Conservation (phyloP, 768 basidiomycete species). For the Clathrus columnatus region DNA sequence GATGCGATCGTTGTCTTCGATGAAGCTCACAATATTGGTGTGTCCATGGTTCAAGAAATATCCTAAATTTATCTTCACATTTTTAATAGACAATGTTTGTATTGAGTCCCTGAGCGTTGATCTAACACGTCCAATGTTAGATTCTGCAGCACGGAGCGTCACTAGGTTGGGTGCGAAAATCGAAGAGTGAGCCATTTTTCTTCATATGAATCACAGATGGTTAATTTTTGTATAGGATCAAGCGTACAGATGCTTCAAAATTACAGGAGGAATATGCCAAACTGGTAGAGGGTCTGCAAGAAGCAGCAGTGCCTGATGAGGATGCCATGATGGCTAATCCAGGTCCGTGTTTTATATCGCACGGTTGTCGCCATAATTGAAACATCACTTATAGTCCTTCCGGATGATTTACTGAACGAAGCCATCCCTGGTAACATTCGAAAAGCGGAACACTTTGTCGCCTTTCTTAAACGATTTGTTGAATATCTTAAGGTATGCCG, state of each 20-base stretch:
- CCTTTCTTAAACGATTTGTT: slow-evolving; percentile 95
- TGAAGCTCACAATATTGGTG: slow-evolving; percentile 98
- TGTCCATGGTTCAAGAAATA: slow-evolving; percentile 13
- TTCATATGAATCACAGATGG: not conserved
- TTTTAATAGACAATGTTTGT: slow-evolving; percentile 81
- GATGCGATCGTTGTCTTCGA: slow-evolving; percentile 99
- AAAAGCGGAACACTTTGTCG: slow-evolving; percentile 98
- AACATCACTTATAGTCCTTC: slow-evolving; percentile 49
- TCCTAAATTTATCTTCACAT: not conserved
- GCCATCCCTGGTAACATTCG: slow-evolving; percentile 97
- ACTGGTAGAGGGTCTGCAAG: slow-evolving; percentile 88
- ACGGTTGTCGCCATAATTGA: not conserved
- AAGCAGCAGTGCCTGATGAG: slow-evolving; percentile 57
- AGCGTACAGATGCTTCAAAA: slow-evolving; percentile 85
- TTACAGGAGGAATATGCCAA: slow-evolving; percentile 95
- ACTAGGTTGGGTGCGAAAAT: slow-evolving; percentile 82
- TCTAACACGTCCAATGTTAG: slow-evolving; percentile 93
- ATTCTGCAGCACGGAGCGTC: slow-evolving; percentile 86
- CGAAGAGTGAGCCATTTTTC: slow-evolving; percentile 61
- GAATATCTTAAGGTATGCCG: slow-evolving; percentile 86
- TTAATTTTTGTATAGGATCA: slow-evolving; percentile 48
- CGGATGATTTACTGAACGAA: slow-evolving; percentile 90
- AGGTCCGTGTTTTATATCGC: slow-evolving; percentile 34
- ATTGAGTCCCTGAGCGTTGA: slow-evolving; percentile 98
- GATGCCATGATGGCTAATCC: slow-evolving; percentile 89